Evolutionary conservation across 495 filamentous ascomycete genomes (phyloP).

Genomic region (Podospora australis): DNA sequence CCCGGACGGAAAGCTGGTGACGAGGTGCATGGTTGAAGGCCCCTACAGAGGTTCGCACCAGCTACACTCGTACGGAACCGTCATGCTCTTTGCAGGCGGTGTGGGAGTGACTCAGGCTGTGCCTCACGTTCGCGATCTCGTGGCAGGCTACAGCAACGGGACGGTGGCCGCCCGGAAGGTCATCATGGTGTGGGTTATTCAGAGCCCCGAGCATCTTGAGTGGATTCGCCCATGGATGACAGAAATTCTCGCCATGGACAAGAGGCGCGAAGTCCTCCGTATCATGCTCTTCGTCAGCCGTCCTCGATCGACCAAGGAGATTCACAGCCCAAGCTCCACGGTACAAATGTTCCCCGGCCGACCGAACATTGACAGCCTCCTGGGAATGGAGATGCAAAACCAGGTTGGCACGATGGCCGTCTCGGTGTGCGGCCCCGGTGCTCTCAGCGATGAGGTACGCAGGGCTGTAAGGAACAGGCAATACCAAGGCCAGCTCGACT

Average conservation of each 20-base stretch:
- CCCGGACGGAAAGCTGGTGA: conserved; percentile 53
- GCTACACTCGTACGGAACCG: conserved; percentile 74
- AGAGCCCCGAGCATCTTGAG: conserved; percentile 78
- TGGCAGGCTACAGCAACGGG: conserved; percentile 59
- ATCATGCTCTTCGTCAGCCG: conserved; percentile 88
- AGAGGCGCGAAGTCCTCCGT: conserved; percentile 70
- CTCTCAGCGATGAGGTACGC: conserved; percentile 82
- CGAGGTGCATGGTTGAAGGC: conserved; percentile 67
- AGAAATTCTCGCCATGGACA: conserved; percentile 76
- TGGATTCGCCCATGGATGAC: conserved; percentile 98
- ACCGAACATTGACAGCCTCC: conserved; percentile 58
- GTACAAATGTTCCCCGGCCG: conserved; percentile 81
- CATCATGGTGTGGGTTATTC: conserved; percentile 85
- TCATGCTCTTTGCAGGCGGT: conserved; percentile 79
- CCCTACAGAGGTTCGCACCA: conserved; percentile 68
- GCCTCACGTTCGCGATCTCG: conserved; percentile 66
- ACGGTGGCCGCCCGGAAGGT: conserved; percentile 73
- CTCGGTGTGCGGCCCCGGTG: conserved; percentile 83
- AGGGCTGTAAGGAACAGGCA: conserved; percentile 61
- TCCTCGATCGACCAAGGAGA: conserved; percentile 70
- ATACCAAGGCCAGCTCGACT: conserved; percentile 66
- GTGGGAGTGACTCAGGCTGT: conserved; percentile 88
- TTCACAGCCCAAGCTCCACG: conserved; percentile 69
- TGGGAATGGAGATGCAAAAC: conserved; percentile 70
- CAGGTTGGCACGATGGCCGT: conserved; percentile 80